A percentile compares a stretch with the other conserved stretches of the same genome.
Evolutionary conservation across 345 rosid species (phyloP).

Genomic region (Eucalyptus urophylla): DNA sequence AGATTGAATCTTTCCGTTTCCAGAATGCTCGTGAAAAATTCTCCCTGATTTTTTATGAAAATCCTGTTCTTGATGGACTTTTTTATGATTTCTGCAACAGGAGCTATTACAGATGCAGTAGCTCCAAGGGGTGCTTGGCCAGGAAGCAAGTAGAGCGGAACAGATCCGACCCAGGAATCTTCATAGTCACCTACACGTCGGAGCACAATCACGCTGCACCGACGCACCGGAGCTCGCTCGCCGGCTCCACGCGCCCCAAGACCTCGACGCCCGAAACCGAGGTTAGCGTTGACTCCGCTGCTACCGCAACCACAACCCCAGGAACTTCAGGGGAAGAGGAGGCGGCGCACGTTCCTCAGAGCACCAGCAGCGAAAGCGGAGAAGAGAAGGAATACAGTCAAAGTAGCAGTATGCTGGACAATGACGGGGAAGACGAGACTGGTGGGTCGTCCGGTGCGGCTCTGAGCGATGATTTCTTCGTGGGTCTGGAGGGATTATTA

Average conservation of each 20-base stretch:
- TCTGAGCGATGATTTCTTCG: constrained; percentile 72
- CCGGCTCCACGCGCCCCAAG: constrained; percentile 81
- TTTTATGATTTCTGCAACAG: constrained; percentile 16
- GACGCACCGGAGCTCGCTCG: constrained; percentile 76
- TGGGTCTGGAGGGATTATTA: constrained; percentile 49
- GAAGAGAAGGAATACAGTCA: constrained; percentile 34
- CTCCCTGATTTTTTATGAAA: not conserved
- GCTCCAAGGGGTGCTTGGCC: constrained; percentile 87
- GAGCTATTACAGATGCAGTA: constrained; percentile 88
- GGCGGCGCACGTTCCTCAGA: constrained; percentile 4
- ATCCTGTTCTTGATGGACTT: not conserved
- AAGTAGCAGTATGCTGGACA: not conserved
- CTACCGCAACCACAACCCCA: not conserved
- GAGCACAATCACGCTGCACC: constrained; percentile 92
- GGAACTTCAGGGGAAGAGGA: not conserved
- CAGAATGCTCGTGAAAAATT: not conserved
- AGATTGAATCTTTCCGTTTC: not conserved
- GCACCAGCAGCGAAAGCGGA: constrained; percentile 27
- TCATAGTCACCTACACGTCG: constrained; percentile 77
- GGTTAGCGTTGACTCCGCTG: not conserved
- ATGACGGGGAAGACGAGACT: constrained; percentile 48
- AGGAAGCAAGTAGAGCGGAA: constrained; percentile 91
- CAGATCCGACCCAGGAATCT: constrained; percentile 82
- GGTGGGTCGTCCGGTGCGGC: constrained; percentile 42
- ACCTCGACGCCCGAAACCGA: constrained; percentile 1